Conservation (phyloP, 2,329 filamentous ascomycete genomes). For the Fusarium succisae region DNA sequence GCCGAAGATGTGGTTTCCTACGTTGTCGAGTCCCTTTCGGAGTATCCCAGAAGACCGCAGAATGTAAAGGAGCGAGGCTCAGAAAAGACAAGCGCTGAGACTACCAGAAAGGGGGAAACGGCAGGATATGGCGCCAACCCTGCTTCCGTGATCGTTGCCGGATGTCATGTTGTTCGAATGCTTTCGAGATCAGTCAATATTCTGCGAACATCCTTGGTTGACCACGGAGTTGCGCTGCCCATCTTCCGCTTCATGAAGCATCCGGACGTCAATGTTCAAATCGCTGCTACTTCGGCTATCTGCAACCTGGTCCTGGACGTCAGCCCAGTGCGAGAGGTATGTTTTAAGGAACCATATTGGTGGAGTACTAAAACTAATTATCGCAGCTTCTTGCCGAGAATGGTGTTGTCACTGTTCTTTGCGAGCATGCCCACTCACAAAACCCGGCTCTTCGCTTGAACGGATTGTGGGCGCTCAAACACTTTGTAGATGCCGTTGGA, state of each 20-base stretch:
- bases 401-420: constrained; percentile 80
- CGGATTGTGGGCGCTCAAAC: constrained; percentile 93
- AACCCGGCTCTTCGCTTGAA: constrained; percentile 84
- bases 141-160: constrained; percentile 80
- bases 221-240: constrained; percentile 82
- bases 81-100: constrained; percentile 49
- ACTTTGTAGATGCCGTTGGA: constrained; percentile 78
- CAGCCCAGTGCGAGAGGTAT: constrained; percentile 88
- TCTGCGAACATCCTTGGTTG: constrained; percentile 85
- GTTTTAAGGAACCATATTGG: constrained; percentile 44
- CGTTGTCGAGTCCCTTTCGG: constrained; percentile 80
- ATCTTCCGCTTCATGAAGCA: constrained; percentile 80
- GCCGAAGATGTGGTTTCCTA: constrained; percentile 83
- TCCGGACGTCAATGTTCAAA: constrained; percentile 79
- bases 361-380: constrained; percentile 27
- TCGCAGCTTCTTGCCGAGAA: constrained; percentile 75
- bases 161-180: constrained; percentile 82
- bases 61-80: constrained; percentile 54
- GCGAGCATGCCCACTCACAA: constrained; percentile 82
- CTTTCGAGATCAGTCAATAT: constrained; percentile 86
- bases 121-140: constrained; percentile 77
- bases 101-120: constrained; percentile 42
- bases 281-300: constrained; percentile 84
- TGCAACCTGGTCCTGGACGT: constrained; percentile 89
- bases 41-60: constrained; percentile 63